Evolutionary conservation across 805 yeast genomes (phyloP).

Genomic region (Kluyveromyces aestuarii): DNA sequence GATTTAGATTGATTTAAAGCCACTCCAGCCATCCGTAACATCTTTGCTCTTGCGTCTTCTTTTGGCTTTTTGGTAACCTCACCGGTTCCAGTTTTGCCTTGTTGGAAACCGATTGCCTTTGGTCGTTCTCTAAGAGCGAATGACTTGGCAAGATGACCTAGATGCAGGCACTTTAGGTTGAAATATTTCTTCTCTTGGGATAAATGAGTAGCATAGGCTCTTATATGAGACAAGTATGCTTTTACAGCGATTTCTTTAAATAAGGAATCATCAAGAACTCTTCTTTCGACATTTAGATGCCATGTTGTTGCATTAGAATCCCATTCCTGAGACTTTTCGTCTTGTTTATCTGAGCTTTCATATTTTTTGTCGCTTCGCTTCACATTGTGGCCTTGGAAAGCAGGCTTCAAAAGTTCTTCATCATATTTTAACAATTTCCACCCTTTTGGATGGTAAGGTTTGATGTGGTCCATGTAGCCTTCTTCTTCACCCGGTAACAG

Average conservation of each 20-base stretch:
- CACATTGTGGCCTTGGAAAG: conserved; percentile 24
- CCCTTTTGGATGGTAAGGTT: conserved; percentile 47
- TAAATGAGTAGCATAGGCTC: conserved; percentile 95
- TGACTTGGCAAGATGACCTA: conserved; percentile 93
- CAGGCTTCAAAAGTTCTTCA: conserved; percentile 30
- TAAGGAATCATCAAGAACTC: conserved; percentile 61
- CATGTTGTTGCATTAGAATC: conserved; percentile 93
- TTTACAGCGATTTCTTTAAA: conserved; percentile 61
- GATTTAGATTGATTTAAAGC: conserved; percentile 50
- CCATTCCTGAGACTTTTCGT: conserved; percentile 48
- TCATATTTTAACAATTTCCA: conserved; percentile 43
- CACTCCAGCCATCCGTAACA: conserved; percentile 67
- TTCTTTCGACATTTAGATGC: conserved; percentile 85
- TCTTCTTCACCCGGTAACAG: conserved; percentile 88
- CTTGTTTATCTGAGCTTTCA: conserved; percentile 26
- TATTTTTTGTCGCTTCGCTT: conserved; percentile 25
- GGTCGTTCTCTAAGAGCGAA: conserved; percentile 96
- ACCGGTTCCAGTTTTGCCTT: conserved; percentile 17
- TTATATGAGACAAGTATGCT: conserved; percentile 80
- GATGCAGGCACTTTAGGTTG: conserved; percentile 73
- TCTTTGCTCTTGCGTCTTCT: conserved; percentile 61
- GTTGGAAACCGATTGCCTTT: conserved; percentile 51
- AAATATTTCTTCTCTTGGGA: conserved; percentile 69
- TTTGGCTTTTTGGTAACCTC: conserved; percentile 36
- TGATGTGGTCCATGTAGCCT: conserved; percentile 59